Base-by-base conservation (phyloP, 139 green algal genomes). In the Tetradesmus lagerheimii region DNA sequence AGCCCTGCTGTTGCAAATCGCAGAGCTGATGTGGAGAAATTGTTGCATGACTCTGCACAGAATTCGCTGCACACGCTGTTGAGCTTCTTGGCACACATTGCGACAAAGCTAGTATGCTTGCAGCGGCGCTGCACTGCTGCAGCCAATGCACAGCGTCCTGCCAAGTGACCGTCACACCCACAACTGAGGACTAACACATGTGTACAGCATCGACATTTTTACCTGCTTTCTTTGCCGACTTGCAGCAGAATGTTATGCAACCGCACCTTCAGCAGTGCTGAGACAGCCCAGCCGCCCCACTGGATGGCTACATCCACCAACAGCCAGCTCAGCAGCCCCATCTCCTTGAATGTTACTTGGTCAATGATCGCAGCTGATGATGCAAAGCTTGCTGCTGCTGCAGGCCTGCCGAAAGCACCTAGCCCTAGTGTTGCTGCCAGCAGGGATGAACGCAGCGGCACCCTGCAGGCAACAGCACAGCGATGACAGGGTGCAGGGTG, bases 301-400 rank as follows among this genome's bases (percentile, higher is more conserved):
- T 96, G 92, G 71, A 96, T 95, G 8, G 87, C 94, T 39, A 95
- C 81, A 67, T 96, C 93, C 29, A 96, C 88, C 15, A 93, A 35
- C 71, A 94, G 83, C 93, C 93, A 95, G 35, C 87, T 80, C n/a
- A 93, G 80, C 84, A 95, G 66, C 15, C 93, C 93, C 91, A 95
- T 94, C 89, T 92, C 91, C n/a, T 87, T 87, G 78, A 91, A 91
- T 16, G 87, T 91, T 15, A 87, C 38, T 29, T 91, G 87, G 38
- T 89, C 85, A 16, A 89, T 83, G 20, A 89, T 82, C 35, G 71
- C 35, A 41, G 83, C 62, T 29, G 71, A 84, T 18, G 71, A 62
- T 4, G 85, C 85, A 74, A 89, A 89, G 25, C 43, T 45, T 25
- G 83, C 83, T 35, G 83, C 82, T n/a, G 82, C 83, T 62, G 83